These are phyloP conservation scores for Rehmannia glutinosa DNA, from an alignment of 257 asterid genomes.

Conservation along the genomic window DNA sequence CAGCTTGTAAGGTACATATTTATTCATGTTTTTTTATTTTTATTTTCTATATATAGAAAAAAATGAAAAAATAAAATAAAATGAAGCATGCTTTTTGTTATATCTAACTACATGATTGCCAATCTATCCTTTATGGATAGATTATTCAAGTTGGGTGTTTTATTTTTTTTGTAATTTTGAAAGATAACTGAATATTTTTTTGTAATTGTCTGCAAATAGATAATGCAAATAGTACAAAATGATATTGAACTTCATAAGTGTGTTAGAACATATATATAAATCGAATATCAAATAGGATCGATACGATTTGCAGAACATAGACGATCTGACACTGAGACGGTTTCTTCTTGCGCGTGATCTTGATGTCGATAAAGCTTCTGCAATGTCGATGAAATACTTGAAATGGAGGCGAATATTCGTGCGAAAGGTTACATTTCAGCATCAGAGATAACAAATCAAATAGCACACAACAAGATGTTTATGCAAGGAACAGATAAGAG, in stretches of 20 bases:
- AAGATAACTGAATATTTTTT: too few species aligned
- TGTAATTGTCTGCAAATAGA: too few species aligned
- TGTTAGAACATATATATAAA: too few species aligned
- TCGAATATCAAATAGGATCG: background rate
- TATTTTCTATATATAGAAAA: too few species aligned
- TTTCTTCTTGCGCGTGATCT: slow-evolving; percentile 79
- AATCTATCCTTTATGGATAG: too few species aligned
- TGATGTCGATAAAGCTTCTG: slow-evolving; percentile 50
- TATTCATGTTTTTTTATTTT: background rate
- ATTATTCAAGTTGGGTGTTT: too few species aligned
- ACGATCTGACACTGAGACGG: slow-evolving; percentile 55
- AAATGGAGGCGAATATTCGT: slow-evolving; percentile 61
- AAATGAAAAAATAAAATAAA: too few species aligned
- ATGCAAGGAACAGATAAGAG: slow-evolving; percentile 70
- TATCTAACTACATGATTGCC: too few species aligned
- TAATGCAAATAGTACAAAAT: too few species aligned
- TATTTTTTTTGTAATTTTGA: too few species aligned
- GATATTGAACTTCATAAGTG: too few species aligned
- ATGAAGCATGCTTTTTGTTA: background rate
- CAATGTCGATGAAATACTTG: slow-evolving; percentile 49
- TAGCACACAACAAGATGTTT: slow-evolving; percentile 64
- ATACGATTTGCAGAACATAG: slow-evolving; percentile 40
- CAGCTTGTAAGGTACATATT: slow-evolving; percentile 54
- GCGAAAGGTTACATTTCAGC: slow-evolving; percentile 48
- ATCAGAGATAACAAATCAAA: slow-evolving; percentile 42